Evolutionary conservation across 2,329 filamentous ascomycete genomes (phyloP).

Genomic region (Lecanicillium sp.): DNA sequence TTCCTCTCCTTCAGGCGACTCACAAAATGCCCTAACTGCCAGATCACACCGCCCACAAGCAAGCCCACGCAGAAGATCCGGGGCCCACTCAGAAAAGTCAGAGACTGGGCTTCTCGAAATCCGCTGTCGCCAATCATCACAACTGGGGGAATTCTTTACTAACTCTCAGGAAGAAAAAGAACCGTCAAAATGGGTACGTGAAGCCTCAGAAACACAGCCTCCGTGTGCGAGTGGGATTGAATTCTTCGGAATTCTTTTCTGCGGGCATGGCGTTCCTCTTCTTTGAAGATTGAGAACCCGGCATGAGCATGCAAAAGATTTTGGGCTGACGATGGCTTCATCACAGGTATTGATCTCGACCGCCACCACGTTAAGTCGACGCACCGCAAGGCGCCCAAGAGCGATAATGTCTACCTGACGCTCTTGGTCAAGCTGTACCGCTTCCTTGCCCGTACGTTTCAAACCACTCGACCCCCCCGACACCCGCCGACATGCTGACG

Average conservation of each 20-base stretch:
- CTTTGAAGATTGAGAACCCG: slow-evolving; percentile 23
- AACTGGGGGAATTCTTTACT: slow-evolving; percentile 16
- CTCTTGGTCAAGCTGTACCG: slow-evolving; percentile 97
- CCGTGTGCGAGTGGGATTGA: slow-evolving; percentile 46
- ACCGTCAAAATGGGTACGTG: slow-evolving; percentile 58
- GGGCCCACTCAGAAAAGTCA: slow-evolving; percentile 18
- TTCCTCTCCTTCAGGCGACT: too few species aligned
- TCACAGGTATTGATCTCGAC: slow-evolving; percentile 66
- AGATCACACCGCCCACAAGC: slow-evolving; percentile 31
- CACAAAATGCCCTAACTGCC: slow-evolving; percentile 40
- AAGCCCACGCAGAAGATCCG: slow-evolving; percentile 13
- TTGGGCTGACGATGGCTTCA: slow-evolving; percentile 55
- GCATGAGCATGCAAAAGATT: slow-evolving; percentile 59
- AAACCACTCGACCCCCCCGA: neutral
- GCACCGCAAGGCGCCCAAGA: slow-evolving; percentile 94
- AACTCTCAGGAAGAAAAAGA: slow-evolving; percentile 25
- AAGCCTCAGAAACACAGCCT: slow-evolving; percentile 34
- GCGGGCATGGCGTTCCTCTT: slow-evolving; percentile 16
- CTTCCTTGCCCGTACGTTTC: slow-evolving; percentile 82
- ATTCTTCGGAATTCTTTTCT: slow-evolving; percentile 8
- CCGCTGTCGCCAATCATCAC: slow-evolving; percentile 35
- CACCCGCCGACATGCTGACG: neutral
- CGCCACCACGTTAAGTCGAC: slow-evolving; percentile 62
- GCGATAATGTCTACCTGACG: slow-evolving; percentile 96
- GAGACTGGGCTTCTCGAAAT: slow-evolving; percentile 12